Evolutionary conservation across 2,329 filamentous ascomycete species (phyloP), one percentile per base, ranked within the genome.

Genomic region (Aspergillus oerlinghausenensis): DNA sequence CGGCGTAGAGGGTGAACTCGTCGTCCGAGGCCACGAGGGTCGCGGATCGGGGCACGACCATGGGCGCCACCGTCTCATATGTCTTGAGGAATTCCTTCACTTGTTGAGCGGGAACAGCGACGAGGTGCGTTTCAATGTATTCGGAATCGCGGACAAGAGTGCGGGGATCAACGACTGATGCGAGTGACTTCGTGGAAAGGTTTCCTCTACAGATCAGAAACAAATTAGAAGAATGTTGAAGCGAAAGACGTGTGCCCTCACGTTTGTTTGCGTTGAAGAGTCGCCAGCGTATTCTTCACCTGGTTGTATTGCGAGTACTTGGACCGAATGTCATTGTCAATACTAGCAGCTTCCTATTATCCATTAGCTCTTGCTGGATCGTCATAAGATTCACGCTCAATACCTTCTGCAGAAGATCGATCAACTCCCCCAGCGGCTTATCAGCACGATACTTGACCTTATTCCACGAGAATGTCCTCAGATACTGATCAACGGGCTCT

Each of bases 401-500:
- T 28, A 90, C 90, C 85, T 96, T 97, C 71, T 96, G 91, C 57
- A 99, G 79, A 43, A 87, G 87, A 73, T 92, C 89, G 66, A 97
- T 88, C 58, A 97, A 81, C 70, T 97, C 93, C 55, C 86, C 83
- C 59, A 99, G 84, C 51, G 93, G 85, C 73, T 93, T 95, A 75
- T 99, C 94, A 60, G 90, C 88, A 67, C 94, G 87, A 76, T 97
- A 99, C 73, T 96, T 94, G 76, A 96, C 90, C 76, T 94, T 97
- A 79, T 97, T 97, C 94, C 94, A 99, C 63, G 85, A 84, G 76
- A 97, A 99, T 55, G 84, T 87, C 70, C 87, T 85, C 49, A 99
- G 80, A 72, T 97, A 99, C 72, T 93, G 88, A 67, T 97, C 93
- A 59, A 93, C 92, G n/a, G 94, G 92, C 75, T 96, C 93, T 97